Percentiles rank a stretch among this genome's conserved stretches.
phyloP scores from a whole-genome alignment of 2,329 filamentous ascomycete species.

The Beauveria australis region DNA sequence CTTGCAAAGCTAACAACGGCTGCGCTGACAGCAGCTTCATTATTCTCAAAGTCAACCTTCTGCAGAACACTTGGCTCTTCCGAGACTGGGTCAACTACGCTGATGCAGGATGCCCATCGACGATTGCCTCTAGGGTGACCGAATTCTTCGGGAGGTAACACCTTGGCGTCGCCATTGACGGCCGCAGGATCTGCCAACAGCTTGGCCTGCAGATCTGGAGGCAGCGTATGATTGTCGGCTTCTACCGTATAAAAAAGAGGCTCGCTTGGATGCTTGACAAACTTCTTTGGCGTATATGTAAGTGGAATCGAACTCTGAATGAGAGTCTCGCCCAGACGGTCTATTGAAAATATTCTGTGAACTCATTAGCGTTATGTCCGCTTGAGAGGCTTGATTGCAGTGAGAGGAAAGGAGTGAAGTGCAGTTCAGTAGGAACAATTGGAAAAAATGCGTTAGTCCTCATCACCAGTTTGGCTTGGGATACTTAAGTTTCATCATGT shows the following conservation, averaged over 20 bases:
- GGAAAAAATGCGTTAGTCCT: slow-evolving; percentile 50
- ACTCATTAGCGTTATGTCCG: slow-evolving; percentile 9
- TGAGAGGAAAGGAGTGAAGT: slow-evolving; percentile 16
- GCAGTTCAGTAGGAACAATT: slow-evolving; percentile 96
- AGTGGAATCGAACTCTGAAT: slow-evolving; percentile 81
- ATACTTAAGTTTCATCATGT: slow-evolving; percentile 57
- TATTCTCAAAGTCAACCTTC: slow-evolving; percentile 75
- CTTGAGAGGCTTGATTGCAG: slow-evolving; percentile 23
- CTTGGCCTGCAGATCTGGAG: slow-evolving; percentile 66
- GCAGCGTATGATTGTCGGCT: slow-evolving; percentile 84
- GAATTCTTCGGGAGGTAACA: slow-evolving; percentile 73
- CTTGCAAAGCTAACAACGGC: slow-evolving; percentile 79
- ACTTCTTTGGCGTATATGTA: slow-evolving; percentile 80
- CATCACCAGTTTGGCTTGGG: slow-evolving; percentile 47
- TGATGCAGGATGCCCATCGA: slow-evolving; percentile 94
- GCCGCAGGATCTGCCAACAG: slow-evolving; percentile 64
- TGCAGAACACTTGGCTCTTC: slow-evolving; percentile 63
- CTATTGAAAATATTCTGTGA: slow-evolving; percentile 76
- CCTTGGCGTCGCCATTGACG: slow-evolving; percentile 62
- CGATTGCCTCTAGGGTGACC: slow-evolving; percentile 77
- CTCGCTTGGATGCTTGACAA: slow-evolving; percentile 80
- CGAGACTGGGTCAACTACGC: slow-evolving; percentile 74
- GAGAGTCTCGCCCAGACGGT: slow-evolving; percentile 76
- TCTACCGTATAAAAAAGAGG: slow-evolving; percentile 92
- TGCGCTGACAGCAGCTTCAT: slow-evolving; percentile 84